phyloP scores from a whole-genome alignment of 2,329 filamentous ascomycete species.

The Biscogniauxia mediterranea region DNA sequence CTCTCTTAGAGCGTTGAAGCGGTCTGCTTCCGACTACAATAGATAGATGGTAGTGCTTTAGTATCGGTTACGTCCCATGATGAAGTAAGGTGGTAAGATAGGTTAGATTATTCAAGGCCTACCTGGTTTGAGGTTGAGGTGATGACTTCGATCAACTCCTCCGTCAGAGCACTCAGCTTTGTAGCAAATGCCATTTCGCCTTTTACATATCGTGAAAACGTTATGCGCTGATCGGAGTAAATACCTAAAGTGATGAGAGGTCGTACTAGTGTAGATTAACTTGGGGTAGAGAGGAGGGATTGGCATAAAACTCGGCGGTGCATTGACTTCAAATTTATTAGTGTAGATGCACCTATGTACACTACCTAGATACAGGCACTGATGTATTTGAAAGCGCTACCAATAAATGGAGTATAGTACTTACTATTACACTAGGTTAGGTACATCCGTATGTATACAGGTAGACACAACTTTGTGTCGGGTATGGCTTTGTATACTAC shows the following conservation, averaged over 20 bases:
- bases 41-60: constrained; percentile 1
- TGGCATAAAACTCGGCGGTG: not conserved
- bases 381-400: too few relatives aligned
- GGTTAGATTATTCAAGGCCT: constrained; percentile 19
- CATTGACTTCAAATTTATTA: not conserved
- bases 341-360: not conserved
- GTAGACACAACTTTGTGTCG: too few relatives aligned
- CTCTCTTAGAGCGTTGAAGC: constrained; percentile 47
- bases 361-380: too few relatives aligned
- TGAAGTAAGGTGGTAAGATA: not conserved
- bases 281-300: not conserved
- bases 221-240: not conserved
- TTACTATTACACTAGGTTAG: too few relatives aligned
- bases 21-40: constrained; percentile 29
- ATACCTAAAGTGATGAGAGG: not conserved
- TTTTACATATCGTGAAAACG: not conserved
- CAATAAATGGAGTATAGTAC: too few relatives aligned
- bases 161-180: constrained; percentile 61
- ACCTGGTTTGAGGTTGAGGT: constrained; percentile 55
- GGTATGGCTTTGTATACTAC: too few relatives aligned
- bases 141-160: constrained; percentile 67
- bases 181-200: constrained; percentile 67
- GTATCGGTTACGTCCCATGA: not conserved
- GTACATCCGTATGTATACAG: too few relatives aligned
- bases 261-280: not conserved